A percentile compares a stretch with the other conserved stretches of the same genome.
These are phyloP conservation scores for Falciphora oryzae DNA, from an alignment of 2,329 filamentous ascomycete genomes.

Conservation along the genomic window DNA sequence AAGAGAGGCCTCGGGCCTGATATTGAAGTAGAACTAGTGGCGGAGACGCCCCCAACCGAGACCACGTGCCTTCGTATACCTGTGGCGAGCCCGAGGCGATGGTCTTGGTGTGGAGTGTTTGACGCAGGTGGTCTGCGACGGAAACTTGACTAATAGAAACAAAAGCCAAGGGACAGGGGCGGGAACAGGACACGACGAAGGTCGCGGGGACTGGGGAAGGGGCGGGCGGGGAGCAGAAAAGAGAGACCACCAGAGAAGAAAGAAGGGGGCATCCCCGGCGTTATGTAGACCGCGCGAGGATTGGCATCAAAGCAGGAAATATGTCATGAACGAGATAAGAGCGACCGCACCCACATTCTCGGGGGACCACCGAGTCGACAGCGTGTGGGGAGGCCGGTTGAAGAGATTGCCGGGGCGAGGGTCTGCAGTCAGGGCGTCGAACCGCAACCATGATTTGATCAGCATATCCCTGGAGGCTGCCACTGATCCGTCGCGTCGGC, in stretches of 20 bases:
- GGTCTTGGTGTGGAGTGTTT: background rate
- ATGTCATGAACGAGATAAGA: background rate
- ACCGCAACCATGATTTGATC: background rate
- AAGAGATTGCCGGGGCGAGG: background rate
- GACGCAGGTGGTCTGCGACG: background rate
- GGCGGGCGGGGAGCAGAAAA: background rate
- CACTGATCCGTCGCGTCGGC: too few species aligned
- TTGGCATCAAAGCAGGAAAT: background rate
- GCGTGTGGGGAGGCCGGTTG: background rate
- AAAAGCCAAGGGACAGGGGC: background rate
- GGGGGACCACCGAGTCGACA: background rate
- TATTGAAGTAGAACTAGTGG: background rate
- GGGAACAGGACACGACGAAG: background rate
- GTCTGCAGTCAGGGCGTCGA: background rate
- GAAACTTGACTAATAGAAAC: background rate
- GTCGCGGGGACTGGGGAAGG: background rate
- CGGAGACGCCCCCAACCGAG: background rate
- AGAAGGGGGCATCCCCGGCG: background rate
- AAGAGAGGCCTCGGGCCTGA: background rate
- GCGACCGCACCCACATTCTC: background rate
- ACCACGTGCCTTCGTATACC: background rate
- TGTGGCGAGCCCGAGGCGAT: background rate
- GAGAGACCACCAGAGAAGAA: background rate
- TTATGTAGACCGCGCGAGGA: background rate
- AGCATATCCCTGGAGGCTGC: background rate